phyloP scores from a whole-genome alignment of 495 filamentous ascomycete species.

The Lasiosphaeriaceae sp. region DNA sequence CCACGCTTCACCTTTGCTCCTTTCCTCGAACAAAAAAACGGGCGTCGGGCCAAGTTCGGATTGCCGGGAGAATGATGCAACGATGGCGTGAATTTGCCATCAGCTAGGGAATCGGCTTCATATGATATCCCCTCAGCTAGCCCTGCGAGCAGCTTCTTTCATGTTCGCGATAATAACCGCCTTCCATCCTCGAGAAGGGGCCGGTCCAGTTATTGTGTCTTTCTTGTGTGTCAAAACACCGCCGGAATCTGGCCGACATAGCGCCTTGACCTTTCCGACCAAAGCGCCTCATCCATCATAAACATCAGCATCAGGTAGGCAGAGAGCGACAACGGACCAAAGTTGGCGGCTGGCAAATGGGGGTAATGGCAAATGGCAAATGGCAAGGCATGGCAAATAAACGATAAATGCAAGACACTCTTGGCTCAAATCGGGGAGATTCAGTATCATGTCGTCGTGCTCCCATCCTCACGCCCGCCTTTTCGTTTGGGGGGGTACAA shows the following conservation, averaged over 20 bases:
- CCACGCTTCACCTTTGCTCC: too few relatives aligned
- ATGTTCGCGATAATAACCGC: constrained; percentile 1
- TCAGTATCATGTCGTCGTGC: neutral
- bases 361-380: neutral
- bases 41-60: constrained; percentile 14
- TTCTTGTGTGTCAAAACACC: too few relatives aligned
- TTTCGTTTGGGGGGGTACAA: neutral
- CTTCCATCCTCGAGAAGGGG: neutral
- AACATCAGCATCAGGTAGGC: constrained; percentile 3
- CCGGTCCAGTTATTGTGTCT: too few relatives aligned
- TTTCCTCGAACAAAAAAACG: too few relatives aligned
- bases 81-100: constrained; percentile 7
- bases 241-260: constrained; percentile 21
- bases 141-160: too few relatives aligned
- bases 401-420: too few relatives aligned
- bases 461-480: neutral
- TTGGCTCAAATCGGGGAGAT: neutral
- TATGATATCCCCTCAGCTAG: too few relatives aligned
- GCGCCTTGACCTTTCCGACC: constrained; percentile 15
- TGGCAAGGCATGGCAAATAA: too few relatives aligned
- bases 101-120: too few relatives aligned
- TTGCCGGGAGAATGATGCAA: constrained; percentile 19
- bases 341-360: neutral
- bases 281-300: too few relatives aligned
- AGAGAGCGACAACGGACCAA: neutral